These are phyloP conservation scores for Oxytropis ochrocephala DNA, from an alignment of 306 rosid genomes.

Conservation along the genomic window DNA sequence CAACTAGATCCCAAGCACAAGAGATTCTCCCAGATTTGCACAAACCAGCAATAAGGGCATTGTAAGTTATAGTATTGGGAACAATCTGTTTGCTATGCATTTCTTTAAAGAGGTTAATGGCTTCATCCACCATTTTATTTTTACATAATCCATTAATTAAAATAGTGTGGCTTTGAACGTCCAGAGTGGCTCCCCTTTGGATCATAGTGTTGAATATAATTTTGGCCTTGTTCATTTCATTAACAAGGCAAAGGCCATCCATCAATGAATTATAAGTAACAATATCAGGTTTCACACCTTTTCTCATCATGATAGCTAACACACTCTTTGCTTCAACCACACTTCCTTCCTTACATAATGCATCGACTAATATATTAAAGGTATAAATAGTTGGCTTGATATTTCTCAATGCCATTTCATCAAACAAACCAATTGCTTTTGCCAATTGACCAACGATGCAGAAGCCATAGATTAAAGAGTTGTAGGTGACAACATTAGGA, in stretches of 20 bases:
- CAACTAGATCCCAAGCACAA: background rate
- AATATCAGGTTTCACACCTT: background rate
- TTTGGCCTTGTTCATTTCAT: background rate
- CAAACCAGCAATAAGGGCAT: background rate
- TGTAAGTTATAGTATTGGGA: background rate
- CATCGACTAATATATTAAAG: background rate
- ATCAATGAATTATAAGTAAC: constrained; percentile 10
- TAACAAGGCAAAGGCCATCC: constrained; percentile 17
- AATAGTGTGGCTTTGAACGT: background rate
- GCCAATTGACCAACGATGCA: background rate
- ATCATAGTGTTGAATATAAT: background rate
- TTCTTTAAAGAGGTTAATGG: background rate
- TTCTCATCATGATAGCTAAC: background rate
- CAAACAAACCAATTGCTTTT: background rate
- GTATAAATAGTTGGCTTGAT: background rate
- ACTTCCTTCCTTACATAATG: constrained; percentile 5
- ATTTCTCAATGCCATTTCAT: background rate
- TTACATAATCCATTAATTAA: background rate
- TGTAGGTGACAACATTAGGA: background rate
- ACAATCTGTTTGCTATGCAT: background rate
- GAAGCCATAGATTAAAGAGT: background rate
- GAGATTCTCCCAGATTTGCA: background rate
- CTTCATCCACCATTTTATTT: background rate
- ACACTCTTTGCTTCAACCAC: background rate
- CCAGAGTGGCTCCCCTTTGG: background rate